These are phyloP conservation scores for Ormosia emarginata DNA, from an alignment of 306 rosid species.

Conservation along the genomic window DNA sequence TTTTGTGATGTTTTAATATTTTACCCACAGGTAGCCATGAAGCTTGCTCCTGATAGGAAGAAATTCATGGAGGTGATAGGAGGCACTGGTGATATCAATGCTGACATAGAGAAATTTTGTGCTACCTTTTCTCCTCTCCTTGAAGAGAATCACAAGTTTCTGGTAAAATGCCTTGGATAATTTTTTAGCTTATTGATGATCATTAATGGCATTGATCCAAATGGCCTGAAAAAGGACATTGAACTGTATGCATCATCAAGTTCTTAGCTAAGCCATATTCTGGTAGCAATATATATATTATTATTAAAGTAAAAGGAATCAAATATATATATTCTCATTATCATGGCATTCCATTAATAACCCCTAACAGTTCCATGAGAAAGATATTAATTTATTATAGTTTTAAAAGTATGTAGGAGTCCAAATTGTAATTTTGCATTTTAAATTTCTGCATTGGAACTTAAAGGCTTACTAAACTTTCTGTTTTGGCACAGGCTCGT, in stretches of 20 bases:
- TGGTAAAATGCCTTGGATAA: constrained; percentile 51
- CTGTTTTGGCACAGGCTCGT: constrained; percentile 57
- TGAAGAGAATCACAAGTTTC: constrained; percentile 88
- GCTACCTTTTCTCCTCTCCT: constrained; percentile 65
- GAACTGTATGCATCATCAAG: not conserved
- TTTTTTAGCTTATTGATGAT: constrained; percentile 1
- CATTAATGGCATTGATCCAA: not conserved
- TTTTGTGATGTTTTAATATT: not conserved
- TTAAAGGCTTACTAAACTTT: constrained; percentile 5
- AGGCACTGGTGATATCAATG: constrained; percentile 62
- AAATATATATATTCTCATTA: not conserved
- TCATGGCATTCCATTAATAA: not conserved
- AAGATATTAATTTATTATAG: not conserved
- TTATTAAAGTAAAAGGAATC: not conserved
- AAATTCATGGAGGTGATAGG: constrained; percentile 92
- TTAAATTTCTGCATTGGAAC: not conserved
- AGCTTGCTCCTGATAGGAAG: constrained; percentile 96
- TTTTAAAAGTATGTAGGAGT: not conserved
- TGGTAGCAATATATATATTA: not conserved
- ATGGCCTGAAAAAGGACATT: not conserved
- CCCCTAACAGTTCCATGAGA: not conserved
- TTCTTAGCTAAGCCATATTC: constrained; percentile 2
- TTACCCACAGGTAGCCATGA: constrained; percentile 78
- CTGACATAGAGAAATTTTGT: constrained; percentile 75
- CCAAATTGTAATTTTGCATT: not conserved